Evolutionary conservation across 2,329 filamentous ascomycete genomes (phyloP).

Genomic region (Colletotrichum theobromicola): DNA sequence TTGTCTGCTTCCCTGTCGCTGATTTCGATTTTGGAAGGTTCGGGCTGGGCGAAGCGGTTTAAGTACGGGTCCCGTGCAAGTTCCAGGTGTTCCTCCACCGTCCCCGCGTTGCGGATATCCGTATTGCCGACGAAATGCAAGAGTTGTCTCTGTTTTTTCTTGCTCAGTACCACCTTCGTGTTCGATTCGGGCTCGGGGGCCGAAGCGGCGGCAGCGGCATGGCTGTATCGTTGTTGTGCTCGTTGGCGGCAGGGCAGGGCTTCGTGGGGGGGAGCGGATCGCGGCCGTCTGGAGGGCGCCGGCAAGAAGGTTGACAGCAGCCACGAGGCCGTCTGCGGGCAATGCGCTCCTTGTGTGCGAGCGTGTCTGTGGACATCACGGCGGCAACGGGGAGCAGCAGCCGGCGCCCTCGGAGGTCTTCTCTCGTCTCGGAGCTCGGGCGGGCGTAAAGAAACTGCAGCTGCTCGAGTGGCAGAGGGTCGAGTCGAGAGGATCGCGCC

Average conservation of each 20-base stretch:
- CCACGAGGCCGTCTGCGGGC: conserved; percentile 41
- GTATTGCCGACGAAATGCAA: conserved; percentile 55
- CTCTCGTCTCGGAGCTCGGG: conserved; percentile 8
- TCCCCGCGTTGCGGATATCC: conserved; percentile 36
- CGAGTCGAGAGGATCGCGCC: conserved; percentile 57
- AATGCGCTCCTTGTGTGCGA: conserved; percentile 21
- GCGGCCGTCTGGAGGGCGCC: conserved; percentile 25
- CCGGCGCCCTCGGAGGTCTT: conserved; percentile 14
- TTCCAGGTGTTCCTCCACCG: conserved; percentile 58
- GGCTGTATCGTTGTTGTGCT: conserved; percentile 1
- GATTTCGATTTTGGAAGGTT: conserved; percentile 53
- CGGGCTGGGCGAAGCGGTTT: conserved; percentile 56
- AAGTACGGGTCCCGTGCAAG: conserved; percentile 59
- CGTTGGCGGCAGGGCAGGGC: neutral
- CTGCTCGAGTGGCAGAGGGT: conserved; percentile 31
- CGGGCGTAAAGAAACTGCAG: conserved; percentile 8
- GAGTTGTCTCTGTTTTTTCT: conserved; percentile 43
- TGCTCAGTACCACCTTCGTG: neutral
- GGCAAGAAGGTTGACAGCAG: conserved; percentile 46
- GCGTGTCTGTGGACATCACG: neutral
- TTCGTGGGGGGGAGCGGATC: conserved; percentile 4
- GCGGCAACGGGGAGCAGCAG: neutral
- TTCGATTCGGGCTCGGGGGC: conserved; percentile 21
- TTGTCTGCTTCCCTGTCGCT: conserved; percentile 57
- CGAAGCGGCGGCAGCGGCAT: conserved; percentile 19